phyloP scores from a whole-genome alignment of 495 filamentous ascomycete genomes.

The Daldinia caldariorum region DNA sequence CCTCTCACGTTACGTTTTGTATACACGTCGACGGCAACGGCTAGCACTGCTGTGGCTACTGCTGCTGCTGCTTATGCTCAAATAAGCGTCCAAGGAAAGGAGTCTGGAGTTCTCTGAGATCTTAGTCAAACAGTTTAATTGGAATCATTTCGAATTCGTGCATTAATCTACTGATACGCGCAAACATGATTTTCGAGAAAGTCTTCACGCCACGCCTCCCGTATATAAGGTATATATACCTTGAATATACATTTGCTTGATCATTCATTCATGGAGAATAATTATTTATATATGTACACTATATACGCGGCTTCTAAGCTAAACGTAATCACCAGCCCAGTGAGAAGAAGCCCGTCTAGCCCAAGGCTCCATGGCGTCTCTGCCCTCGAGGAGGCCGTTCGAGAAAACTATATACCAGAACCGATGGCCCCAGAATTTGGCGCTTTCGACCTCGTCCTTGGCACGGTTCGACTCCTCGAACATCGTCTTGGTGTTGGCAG shows the following conservation, averaged over 20 bases:
- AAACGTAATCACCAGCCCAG: neutral
- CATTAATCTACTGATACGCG: neutral
- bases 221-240: too few species aligned
- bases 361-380: neutral
- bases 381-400: slow-evolving; percentile 47
- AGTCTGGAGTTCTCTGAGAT: slow-evolving; percentile 27
- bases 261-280: neutral
- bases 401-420: slow-evolving; percentile 56
- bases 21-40: neutral
- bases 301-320: neutral
- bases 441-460: slow-evolving; percentile 27
- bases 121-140: neutral
- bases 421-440: slow-evolving; percentile 51
- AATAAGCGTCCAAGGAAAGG: slow-evolving; percentile 20
- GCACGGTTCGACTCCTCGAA: slow-evolving; percentile 39
- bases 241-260: neutral
- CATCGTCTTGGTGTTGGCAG: slow-evolving; percentile 51
- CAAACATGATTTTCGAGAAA: neutral
- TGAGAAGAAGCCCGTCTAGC: neutral
- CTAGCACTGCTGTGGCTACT: neutral
- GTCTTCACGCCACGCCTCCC: neutral
- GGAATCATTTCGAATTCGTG: neutral
- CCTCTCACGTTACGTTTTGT: neutral
- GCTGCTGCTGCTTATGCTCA: slow-evolving; percentile 1
- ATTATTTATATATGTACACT: slow-evolving; percentile 1